Evolutionary conservation across 1,284 basidiomycete genomes (phyloP), one percentile per base, ranked within the genome.

Genomic region (Boletus chippewaensis): DNA sequence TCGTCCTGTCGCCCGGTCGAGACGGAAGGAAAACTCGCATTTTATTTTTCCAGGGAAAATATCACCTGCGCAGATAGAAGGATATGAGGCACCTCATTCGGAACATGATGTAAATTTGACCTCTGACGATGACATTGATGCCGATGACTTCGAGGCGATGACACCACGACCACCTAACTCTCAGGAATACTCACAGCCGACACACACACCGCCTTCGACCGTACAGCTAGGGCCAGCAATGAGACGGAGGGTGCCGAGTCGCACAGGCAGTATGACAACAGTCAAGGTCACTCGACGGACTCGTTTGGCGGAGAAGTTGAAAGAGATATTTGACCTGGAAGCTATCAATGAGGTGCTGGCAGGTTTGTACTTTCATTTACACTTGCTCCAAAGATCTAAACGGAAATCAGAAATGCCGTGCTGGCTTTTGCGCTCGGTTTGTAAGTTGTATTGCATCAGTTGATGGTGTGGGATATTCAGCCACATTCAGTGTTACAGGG

Each of bases 341-440:
- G 82, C 80, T 31, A 85, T 91, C 39, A 78, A 85, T 51, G 88
- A 94, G 66, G 91, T 96, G 6, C 70, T 88, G 51, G 85, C 88
- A 56, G 89, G 88, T 88, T 58, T 52, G 78, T 71, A 13, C 32
- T 45, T 36, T 50, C 29, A 18, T 32, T 50, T 44, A 51, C 15
- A 40, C 26, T 45, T 26, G 32, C 50, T 48, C 39, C 46, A 53
- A 45, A 54, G 22, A 42, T 52, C 65, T 59, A 53, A 60, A 55
- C 50, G 41, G 13, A 52, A 16, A 52, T 41, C 58, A 83, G 91
- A 93, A 72, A 83, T 94, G 79, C 84, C 87, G 2, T 93, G 90
- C 64, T 93, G 89, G 87, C 73, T 95, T 42, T 70, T 96, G 57
- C 82, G 90, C 47, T 91, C 86, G 49, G 80, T 92, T 55, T 74